Base-by-base conservation (phyloP, 2,329 filamentous ascomycete genomes). In the Alternaria solani region DNA sequence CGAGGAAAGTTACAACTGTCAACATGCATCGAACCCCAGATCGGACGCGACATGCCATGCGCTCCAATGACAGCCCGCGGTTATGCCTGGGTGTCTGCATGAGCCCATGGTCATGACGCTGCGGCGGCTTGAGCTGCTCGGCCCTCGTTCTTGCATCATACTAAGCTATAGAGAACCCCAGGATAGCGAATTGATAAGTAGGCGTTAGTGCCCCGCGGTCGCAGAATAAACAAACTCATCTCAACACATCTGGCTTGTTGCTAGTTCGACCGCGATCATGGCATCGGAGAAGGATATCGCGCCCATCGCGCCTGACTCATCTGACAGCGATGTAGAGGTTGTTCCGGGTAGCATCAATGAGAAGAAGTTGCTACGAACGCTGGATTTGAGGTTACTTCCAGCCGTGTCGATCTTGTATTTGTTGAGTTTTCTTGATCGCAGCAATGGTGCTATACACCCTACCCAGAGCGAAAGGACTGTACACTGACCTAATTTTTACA, bases 331-430 rank as follows among this genome's bases (percentile, higher is more conserved):
- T 34, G 25, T 77, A 14, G 73, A 76, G 41, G 64, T 68, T 39
- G 12, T 63, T 9, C 51, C 65, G 1, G 53, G 47, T 0, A 7
- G 47, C 5, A 71, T 89, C 32, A 84, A 86, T 55, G 88, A 90
- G 69, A 85, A 81, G 41, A 78, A 81, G 0, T 77, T 91, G 2
- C 68, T 91, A 7, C 81, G 88, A 9, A 91, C 85, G 80, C 84
- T 83, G 42, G 83, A 78, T 32, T 51, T 69, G 11, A 76, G 77
- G 55, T 68, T 83, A 12, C 65, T 83, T 1, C 81, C 81, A 11
- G 78, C 78, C 7, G 77, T 84, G 14, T 78, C 65, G 9, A 59
- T 82, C 5, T 61, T 82, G 11, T 83, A 83, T 57, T 69, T 82
- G 9, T 60, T 78, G 5, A 76, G 66, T 14, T 75, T 76, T 43